A percentile compares a stretch with the other conserved stretches of the same genome.
These are phyloP conservation scores for Boletus reticulatus DNA, from an alignment of 768 basidiomycete species.

Conservation along the genomic window DNA sequence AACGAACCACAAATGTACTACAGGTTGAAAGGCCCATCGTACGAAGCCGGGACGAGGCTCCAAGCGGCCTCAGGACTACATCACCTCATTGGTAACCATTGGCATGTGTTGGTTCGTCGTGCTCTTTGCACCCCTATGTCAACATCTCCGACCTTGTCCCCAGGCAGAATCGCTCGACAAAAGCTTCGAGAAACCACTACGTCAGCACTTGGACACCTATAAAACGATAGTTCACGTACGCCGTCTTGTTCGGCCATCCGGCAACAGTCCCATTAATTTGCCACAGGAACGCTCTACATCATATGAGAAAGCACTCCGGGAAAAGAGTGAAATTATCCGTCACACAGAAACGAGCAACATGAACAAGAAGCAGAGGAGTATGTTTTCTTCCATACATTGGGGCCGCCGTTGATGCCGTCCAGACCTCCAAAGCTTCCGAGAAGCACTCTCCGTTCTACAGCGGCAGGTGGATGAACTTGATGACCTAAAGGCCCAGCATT, in stretches of 20 bases:
- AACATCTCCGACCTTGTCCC: slow-evolving; percentile 4
- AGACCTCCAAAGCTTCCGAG: slow-evolving; percentile 89
- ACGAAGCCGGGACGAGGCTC: slow-evolving; percentile 77
- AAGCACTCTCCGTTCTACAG: slow-evolving; percentile 78
- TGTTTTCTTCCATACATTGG: slow-evolving; percentile 27
- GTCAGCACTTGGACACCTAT: slow-evolving; percentile 83
- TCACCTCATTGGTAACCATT: slow-evolving; percentile 89
- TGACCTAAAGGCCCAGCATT: slow-evolving; percentile 79
- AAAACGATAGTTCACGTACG: slow-evolving; percentile 66
- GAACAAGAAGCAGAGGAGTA: slow-evolving; percentile 84
- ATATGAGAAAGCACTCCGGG: slow-evolving; percentile 79
- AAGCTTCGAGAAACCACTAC: slow-evolving; percentile 85
- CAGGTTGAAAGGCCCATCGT: slow-evolving; percentile 76
- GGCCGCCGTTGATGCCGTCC: slow-evolving; percentile 9
- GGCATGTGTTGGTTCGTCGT: slow-evolving; percentile 77
- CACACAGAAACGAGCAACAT: slow-evolving; percentile 83
- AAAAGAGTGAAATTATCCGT: slow-evolving; percentile 82
- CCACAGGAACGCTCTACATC: slow-evolving; percentile 76
- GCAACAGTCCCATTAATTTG: slow-evolving; percentile 2
- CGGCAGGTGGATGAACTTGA: slow-evolving; percentile 91
- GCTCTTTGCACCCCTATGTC: slow-evolving; percentile 5
- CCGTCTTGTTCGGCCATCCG: slow-evolving; percentile 1
- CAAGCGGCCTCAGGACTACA: slow-evolving; percentile 88
- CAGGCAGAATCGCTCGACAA: slow-evolving; percentile 85
- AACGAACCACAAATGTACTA: not conserved